Conservation (phyloP, 371 early-diverging fungal genomes). For the Umbelopsis sp. region DNA sequence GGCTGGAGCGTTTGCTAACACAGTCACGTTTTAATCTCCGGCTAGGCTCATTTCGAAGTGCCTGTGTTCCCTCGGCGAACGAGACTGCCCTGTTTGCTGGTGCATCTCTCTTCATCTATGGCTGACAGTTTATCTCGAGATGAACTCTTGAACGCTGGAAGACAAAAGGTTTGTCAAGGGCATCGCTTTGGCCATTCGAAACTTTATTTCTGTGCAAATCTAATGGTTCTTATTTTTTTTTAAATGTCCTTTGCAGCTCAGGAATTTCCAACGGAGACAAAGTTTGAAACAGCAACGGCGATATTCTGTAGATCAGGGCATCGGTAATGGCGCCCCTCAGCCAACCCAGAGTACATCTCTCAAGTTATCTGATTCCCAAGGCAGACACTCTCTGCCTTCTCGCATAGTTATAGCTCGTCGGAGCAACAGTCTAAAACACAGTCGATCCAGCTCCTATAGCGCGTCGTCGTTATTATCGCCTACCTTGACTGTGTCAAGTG, state of each 20-base stretch:
- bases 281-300: slow-evolving; percentile 7
- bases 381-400: not conserved
- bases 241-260: slow-evolving; percentile 18
- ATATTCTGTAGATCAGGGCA: slow-evolving; percentile 3
- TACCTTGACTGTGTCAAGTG: slow-evolving; percentile 9
- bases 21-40: slow-evolving; percentile 14
- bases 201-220: not conserved
- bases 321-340: not conserved
- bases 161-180: slow-evolving; percentile 12
- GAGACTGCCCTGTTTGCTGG: not conserved
- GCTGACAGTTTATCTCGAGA: slow-evolving; percentile 10
- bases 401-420: slow-evolving; percentile 8
- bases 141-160: slow-evolving; percentile 20
- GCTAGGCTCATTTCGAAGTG: not conserved
- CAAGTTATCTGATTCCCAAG: not conserved
- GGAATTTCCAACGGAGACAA: slow-evolving; percentile 16
- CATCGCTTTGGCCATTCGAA: not conserved
- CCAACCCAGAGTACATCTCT: not conserved
- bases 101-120: not conserved
- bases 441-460: slow-evolving; percentile 4
- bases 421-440: slow-evolving; percentile 17
- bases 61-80: not conserved
- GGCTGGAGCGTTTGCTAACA: not conserved
- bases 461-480: not conserved
- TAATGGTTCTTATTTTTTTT: not conserved